Percentiles rank a stretch among this genome's conserved stretches.
These are phyloP conservation scores for Medicago arabica DNA, from an alignment of 306 rosid genomes.

Conservation along the genomic window DNA sequence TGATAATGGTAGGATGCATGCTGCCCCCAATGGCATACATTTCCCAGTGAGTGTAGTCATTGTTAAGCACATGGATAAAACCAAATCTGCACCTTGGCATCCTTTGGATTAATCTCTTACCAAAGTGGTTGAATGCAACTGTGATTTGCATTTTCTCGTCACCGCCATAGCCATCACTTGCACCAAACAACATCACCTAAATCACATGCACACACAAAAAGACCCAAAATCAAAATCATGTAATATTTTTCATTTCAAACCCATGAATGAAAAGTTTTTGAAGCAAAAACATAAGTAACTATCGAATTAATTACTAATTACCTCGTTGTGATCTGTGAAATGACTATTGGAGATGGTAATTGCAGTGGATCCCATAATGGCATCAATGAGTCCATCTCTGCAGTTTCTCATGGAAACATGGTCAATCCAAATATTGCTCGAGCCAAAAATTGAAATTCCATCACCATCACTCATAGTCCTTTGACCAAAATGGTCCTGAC, in stretches of 20 bases:
- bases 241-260: constrained; percentile 16
- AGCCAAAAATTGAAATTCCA: constrained; percentile 77
- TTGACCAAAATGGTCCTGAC: constrained; percentile 55
- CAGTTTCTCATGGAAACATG: constrained; percentile 79
- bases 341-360: constrained; percentile 87
- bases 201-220: constrained; percentile 15
- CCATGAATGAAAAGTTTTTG: background rate
- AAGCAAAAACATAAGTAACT: background rate
- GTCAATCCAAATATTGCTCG: constrained; percentile 81
- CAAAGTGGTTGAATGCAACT: constrained; percentile 88
- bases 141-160: constrained; percentile 82
- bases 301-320: constrained; percentile 6
- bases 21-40: constrained; percentile 97
- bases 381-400: constrained; percentile 74
- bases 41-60: constrained; percentile 84
- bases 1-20: constrained; percentile 75
- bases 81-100: constrained; percentile 89
- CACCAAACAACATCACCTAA: constrained; percentile 91
- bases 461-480: constrained; percentile 84
- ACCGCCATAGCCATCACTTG: constrained; percentile 49
- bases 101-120: constrained; percentile 78
- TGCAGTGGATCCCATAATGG: constrained; percentile 76
- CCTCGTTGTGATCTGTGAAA: constrained; percentile 84
- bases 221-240: constrained; percentile 1
- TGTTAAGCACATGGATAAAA: constrained; percentile 81